Base-by-base conservation (phyloP, 768 basidiomycete genomes). In the Albatrellus ellisii region DNA sequence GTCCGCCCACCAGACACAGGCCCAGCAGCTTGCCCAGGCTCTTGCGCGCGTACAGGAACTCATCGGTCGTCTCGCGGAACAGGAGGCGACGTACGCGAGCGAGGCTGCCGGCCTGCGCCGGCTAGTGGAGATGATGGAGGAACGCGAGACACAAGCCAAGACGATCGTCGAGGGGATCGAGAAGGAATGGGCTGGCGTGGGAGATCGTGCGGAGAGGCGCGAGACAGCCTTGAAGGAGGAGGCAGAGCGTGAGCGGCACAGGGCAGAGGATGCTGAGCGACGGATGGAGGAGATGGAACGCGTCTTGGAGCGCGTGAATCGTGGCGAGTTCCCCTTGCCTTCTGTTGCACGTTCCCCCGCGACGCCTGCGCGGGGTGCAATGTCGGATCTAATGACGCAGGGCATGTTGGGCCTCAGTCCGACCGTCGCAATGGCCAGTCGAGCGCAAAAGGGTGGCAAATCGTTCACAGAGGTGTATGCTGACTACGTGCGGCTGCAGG, bases 381-480 rank as follows among this genome's bases (percentile, higher is more conserved):
- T 54, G 3, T 53, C 62, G n/a, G 69, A 75, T 46, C 42, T 63
- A n/a, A 50, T 66, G 10, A 57, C 64, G 21, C 72, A 79, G 28
- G 68, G 70, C 7, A 72, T 79, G 63, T 63, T 82, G 55, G 75
- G 78, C 33, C 62, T 91, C 14, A 90, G 86, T 54, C 89, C 92
- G 1, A 87, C 91, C 0, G 84, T 92, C 10, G 80, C 83, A 4
- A 77, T 94, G 65, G 88, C 81, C 6, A 79, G 79, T 61, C 75
- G 69, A 47, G 73, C 80, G 17, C 89, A 91, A 63, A 77, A 75
- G 58, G 73, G 68, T 21, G 88, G 86, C 22, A 86, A 85, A 68
- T 85, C 84, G 1, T 94, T 94, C 62, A 94, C 94, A 0, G 86
- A 95, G 54, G 80, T 98, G 17, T 97, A 95, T 57, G 73, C 84